These are phyloP conservation scores for Phialocephala subalpina DNA, from an alignment of 2,329 filamentous ascomycete species.

Conservation along the genomic window DNA sequence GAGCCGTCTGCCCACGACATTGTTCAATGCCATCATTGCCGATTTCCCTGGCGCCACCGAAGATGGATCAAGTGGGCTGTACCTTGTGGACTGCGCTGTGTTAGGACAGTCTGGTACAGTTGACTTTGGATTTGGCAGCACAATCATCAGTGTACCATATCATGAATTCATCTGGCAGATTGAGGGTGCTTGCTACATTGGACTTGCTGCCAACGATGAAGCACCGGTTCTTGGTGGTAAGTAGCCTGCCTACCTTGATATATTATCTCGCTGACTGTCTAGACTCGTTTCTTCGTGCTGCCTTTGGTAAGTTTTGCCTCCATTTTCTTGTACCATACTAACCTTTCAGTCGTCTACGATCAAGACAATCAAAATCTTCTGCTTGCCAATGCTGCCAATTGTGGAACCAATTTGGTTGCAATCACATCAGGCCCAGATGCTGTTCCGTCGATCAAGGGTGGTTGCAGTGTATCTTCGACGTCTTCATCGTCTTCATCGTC, in stretches of 20 bases:
- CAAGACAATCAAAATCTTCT: slow-evolving; percentile 31
- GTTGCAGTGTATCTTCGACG: not conserved
- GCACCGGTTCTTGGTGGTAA: too few species aligned
- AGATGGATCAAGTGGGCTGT: slow-evolving; percentile 8
- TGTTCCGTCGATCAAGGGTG: slow-evolving; percentile 26
- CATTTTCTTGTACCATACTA: too few species aligned
- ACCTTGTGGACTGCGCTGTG: slow-evolving; percentile 19
- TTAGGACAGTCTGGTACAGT: slow-evolving; percentile 16
- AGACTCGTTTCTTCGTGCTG: too few species aligned
- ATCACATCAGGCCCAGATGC: slow-evolving; percentile 25
- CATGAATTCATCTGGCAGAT: slow-evolving; percentile 23
- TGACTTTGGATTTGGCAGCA: slow-evolving; percentile 28
- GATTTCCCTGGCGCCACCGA: slow-evolving; percentile 18
- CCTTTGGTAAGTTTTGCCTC: too few species aligned
- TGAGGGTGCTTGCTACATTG: too few species aligned
- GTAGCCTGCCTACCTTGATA: too few species aligned
- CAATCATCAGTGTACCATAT: slow-evolving; percentile 26
- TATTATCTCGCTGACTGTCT: too few species aligned
- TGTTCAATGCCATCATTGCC: slow-evolving; percentile 16
- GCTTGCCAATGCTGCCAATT: slow-evolving; percentile 27
- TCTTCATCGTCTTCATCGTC: not conserved
- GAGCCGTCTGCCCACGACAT: slow-evolving; percentile 13
- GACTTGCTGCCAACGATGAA: too few species aligned
- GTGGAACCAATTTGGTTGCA: slow-evolving; percentile 24
- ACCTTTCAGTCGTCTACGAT: too few species aligned